Conservation (phyloP, 495 filamentous ascomycete genomes). For the Hypoxylon lienhwacheense region DNA sequence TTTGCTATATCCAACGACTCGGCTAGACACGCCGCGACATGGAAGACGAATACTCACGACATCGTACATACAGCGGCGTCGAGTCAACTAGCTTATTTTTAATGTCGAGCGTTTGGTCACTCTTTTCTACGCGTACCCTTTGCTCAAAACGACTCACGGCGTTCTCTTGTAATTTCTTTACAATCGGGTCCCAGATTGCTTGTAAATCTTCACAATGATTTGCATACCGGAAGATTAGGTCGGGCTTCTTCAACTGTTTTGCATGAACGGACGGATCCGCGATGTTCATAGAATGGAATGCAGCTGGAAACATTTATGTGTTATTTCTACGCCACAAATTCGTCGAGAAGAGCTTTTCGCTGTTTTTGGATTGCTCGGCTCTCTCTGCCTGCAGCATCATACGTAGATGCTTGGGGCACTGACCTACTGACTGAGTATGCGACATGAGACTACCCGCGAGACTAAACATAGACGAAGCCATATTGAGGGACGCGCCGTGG, state of each 20-base stretch:
- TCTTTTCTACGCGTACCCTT: constrained; percentile 13
- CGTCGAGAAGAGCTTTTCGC: background rate
- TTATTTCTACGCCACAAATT: constrained; percentile 10
- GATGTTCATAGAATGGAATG: constrained; percentile 19
- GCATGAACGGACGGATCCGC: background rate
- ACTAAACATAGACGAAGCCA: background rate
- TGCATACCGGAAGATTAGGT: constrained; percentile 7
- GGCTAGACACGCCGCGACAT: constrained; percentile 9
- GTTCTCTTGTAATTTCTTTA: constrained; percentile 3
- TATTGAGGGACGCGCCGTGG: background rate
- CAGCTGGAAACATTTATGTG: background rate
- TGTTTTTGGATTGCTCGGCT: background rate
- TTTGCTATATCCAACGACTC: constrained; percentile 18
- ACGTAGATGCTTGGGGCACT: constrained; percentile 1
- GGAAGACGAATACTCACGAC: constrained; percentile 22
- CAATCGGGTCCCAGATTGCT: constrained; percentile 1
- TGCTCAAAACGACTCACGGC: background rate
- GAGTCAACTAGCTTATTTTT: constrained; percentile 17
- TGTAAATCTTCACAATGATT: constrained; percentile 4
- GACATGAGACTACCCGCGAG: background rate
- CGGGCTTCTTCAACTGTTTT: constrained; percentile 5
- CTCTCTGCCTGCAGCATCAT: constrained; percentile 2
- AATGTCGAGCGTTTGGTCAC: constrained; percentile 10
- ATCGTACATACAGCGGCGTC: constrained; percentile 29
- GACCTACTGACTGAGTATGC: constrained; percentile 4